Evolutionary conservation across 1,284 basidiomycete genomes (phyloP), one percentile per base, ranked within the genome.

Genomic region (Malassezia arunalokei): DNA sequence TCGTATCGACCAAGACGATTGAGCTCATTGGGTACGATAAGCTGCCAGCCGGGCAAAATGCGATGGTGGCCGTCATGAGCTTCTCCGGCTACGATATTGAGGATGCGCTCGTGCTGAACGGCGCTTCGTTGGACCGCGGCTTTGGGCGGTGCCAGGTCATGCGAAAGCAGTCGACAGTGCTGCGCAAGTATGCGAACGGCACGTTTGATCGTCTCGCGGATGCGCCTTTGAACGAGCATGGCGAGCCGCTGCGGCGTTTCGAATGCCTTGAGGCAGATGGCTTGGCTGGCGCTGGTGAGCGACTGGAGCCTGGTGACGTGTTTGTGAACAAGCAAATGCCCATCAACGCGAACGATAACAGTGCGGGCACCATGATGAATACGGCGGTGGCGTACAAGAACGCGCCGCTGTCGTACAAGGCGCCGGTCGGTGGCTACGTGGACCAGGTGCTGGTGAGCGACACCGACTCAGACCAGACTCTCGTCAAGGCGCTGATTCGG

Each of bases 41-140:
- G 60, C 80, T 99, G 6, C 94, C 94, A 0, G 94, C 94, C 3
- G 94, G 94, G 5, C 91, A 98, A 75, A 99, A 99, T 72, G 94
- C 92, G 5, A 98, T 86, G 0, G 87, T 99, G 38, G 95, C 92
- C 2, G 90, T 99, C 60, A 98, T 98, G 94, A 90, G 87, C 70
- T 99, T 86, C 76, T 95, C 90, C 2, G 94, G 94, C 28, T 99
- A 99, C 75, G 94, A 99, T 79, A 98, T 98, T 59, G 94, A 99
- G 76, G 94, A 99, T 76, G 94, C 94, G 1, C 78, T 99, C 51
- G 94, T 99, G 67, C 77, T 95, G 54, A 99, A 99, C 76, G 89
- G 86, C 51, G 67, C 64, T 5, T 71, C 71, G 68, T 78, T 96
- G 50, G 94, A 99, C 77, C 83, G 94, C 54, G 94, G 94, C 3